Base-by-base conservation (phyloP, 176 grass and related monocot genomes). In the Pharus latifolius region DNA sequence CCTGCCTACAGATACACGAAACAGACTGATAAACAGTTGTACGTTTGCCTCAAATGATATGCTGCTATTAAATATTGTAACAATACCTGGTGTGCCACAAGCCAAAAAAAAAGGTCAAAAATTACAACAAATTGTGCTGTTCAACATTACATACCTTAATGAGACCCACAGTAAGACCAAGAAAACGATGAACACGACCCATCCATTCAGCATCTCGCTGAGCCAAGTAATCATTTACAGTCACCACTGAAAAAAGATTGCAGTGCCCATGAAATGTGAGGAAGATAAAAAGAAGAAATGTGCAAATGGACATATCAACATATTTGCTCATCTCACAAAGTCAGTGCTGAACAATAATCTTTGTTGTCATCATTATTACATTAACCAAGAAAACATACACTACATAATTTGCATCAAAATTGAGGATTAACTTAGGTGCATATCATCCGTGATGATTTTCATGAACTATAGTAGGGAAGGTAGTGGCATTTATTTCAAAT, bases 151-250 rank as follows among this genome's bases (percentile, higher is more conserved):
- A 62, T 84, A 94, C 95, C 85, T 98, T 81, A 83, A 94, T 88
- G 28, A 98, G 58, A 66, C 84, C 95, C 18, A 98, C 90, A 76
- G 87, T 91, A 63, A 98, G 90, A 56, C 95, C 87, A 56, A 98
- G 87, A 76, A 98, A 93, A 16, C 82, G 82, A 91, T 98, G 94
- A 75, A 98, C 84, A 51, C 83, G 81, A 3, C 89, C 94, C 94
- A 98, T 98, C 94, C 94, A 93, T 67, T 98, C 94, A 78, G 94
- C 89, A 93, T 98, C 94, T 43, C 94, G 81, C 65, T 83, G 78
- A 35, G 94, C 94, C 87, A 98, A 85, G 83, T 98, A 98, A 82
- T 98, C 89, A 88, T 98, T 98, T 72, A 93, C 94, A 82, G 94
- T 98, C 78, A 98, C 89, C 84, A 98, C 94, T 93, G 80, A 61